Evolutionary conservation across 176 grass and related monocot genomes (phyloP).

Genomic region (Pontederia paniculata): DNA sequence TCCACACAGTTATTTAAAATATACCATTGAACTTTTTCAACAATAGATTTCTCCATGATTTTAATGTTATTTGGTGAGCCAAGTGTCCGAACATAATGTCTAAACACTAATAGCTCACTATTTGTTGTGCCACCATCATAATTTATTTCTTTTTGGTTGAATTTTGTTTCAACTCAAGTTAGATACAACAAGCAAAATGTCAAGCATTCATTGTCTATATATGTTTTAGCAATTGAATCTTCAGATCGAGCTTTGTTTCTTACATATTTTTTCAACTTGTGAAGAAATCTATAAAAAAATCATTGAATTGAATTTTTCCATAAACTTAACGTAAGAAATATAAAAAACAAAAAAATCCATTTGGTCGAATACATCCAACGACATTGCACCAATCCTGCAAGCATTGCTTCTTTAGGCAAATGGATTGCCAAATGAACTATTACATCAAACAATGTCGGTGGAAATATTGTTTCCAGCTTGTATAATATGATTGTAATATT

Average conservation of each 20-base stretch:
- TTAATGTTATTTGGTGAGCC: background rate
- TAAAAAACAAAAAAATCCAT: background rate
- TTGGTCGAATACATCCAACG: background rate
- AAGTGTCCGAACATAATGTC: background rate
- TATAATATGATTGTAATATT: constrained; percentile 1
- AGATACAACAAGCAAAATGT: background rate
- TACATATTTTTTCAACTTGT: too few relatives aligned
- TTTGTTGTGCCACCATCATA: background rate
- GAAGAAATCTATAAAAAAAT: too few relatives aligned
- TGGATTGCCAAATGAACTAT: constrained; percentile 19
- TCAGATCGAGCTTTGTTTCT: too few relatives aligned
- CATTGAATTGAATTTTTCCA: too few relatives aligned
- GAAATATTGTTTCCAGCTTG: background rate
- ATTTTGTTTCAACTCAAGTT: background rate
- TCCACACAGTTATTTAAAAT: background rate
- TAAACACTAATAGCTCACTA: background rate
- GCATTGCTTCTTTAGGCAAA: background rate
- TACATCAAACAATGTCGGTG: constrained; percentile 18
- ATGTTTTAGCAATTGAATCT: background rate
- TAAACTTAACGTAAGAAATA: too few relatives aligned
- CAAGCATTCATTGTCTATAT: background rate
- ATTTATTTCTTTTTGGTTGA: background rate
- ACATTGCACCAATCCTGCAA: background rate
- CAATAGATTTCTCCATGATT: too few relatives aligned
- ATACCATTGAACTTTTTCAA: background rate